Evolutionary conservation across 352 stramenopile species (phyloP), one percentile per base, ranked within the genome.

Genomic region (Phytophthora pisi): DNA sequence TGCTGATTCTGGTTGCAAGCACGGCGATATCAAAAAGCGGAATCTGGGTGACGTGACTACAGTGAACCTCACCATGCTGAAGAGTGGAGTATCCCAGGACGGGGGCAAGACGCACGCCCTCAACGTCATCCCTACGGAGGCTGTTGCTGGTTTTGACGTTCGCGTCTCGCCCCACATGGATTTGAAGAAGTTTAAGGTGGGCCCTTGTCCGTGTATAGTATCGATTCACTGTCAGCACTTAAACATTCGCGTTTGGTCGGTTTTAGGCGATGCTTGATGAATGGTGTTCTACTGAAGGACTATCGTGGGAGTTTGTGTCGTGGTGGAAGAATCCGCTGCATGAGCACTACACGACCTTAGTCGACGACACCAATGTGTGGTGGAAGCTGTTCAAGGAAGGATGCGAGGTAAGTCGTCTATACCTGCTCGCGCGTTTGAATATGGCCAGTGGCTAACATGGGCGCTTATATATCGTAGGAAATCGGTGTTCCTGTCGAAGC

Each of bases 11-110:
- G 90, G 89, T 4, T 98, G 95, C 81, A 93, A 91, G 45, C 96
- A 98, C 73, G 91, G 88, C n/a, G 84, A 97, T 18, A 95, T 95
- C 49, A 86, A 91, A 67, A 95, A 96, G 70, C 89, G 87, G 49
- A 97, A 93, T 38, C 69, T 99, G 24, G 96, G 96, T 11, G 96
- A 99, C 72, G 96, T 99, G 4, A 98, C 96, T 4, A 98, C 91
- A 11, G 72, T 99, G 47, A 99, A 98, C 75, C 85, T 98, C 42
- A 99, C 95, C 11, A 89, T 96, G 53, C 77, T 99, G 18, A 70
- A 97, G 73, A 91, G 86, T 18, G 96, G 96, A 36, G 92, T 99
- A 5, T 78, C 81, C 51, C 69, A 75, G 20, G 84, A 94, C 26
- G 89, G 86, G 6, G 83, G 95, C 57, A 73, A 89, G 45, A 92